These are phyloP conservation scores for Leccinum angustisporum DNA, from an alignment of 1,284 basidiomycete genomes.

Conservation along the genomic window DNA sequence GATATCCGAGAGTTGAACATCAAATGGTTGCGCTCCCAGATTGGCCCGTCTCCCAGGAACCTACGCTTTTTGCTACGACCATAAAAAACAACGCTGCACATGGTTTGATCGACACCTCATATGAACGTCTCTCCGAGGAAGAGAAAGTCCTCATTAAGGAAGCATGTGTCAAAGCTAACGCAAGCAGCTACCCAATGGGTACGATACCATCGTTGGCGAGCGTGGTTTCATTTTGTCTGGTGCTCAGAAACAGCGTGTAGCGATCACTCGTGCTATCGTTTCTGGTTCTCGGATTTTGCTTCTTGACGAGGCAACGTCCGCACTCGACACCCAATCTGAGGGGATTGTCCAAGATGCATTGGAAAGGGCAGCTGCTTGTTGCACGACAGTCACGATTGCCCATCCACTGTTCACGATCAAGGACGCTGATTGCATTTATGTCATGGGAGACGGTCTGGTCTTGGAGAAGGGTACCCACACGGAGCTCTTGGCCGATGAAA, in stretches of 20 bases:
- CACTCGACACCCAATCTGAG: not conserved
- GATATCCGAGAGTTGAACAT: not conserved
- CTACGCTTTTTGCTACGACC: not conserved
- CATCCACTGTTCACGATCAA: not conserved
- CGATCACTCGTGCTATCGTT: not conserved
- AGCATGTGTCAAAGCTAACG: not conserved
- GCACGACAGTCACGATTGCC: not conserved
- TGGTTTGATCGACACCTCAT: not conserved
- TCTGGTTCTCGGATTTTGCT: not conserved
- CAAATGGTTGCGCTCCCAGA: not conserved
- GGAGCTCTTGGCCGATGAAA: not conserved
- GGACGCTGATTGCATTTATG: not conserved
- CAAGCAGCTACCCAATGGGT: not conserved
- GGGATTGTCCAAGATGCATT: not conserved
- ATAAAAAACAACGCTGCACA: not conserved
- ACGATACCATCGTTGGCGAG: not conserved
- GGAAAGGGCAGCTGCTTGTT: not conserved
- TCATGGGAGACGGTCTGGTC: not conserved
- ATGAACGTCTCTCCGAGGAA: not conserved
- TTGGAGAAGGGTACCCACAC: not conserved
- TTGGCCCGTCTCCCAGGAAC: not conserved
- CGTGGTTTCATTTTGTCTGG: not conserved
- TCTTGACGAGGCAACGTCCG: not conserved
- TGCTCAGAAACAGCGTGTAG: not conserved
- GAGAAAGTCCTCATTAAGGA: not conserved